phyloP scores from a whole-genome alignment of 805 yeast species.

The Pachysolen tannophilus region DNA sequence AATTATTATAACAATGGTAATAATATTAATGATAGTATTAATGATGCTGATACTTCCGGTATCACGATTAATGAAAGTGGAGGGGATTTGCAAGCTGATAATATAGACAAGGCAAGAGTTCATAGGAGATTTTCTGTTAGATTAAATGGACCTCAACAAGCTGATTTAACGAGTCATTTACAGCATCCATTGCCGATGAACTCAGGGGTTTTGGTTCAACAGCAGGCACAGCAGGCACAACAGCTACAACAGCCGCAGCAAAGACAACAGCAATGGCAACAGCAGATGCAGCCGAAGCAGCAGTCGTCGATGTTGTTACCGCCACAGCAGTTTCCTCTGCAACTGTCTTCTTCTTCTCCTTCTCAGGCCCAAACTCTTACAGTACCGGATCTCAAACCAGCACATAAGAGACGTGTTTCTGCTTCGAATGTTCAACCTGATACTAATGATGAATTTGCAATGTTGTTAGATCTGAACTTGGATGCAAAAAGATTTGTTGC shows the following conservation, averaged over 20 bases:
- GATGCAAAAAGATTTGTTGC: constrained; percentile 42
- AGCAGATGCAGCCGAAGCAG: constrained; percentile 10
- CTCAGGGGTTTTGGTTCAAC: constrained; percentile 9
- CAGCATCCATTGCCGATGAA: constrained; percentile 21
- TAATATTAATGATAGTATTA: too few relatives aligned
- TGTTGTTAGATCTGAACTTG: constrained; percentile 32
- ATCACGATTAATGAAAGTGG: too few relatives aligned
- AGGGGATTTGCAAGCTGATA: constrained; percentile 2
- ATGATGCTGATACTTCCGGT: too few relatives aligned
- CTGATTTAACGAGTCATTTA: too few relatives aligned
- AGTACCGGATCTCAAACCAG: too few relatives aligned
- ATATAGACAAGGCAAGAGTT: constrained; percentile 16
- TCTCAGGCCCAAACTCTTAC: too few relatives aligned
- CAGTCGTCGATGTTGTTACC: not conserved
- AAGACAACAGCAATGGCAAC: constrained; percentile 6
- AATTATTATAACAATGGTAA: too few relatives aligned
- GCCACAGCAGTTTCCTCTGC: constrained; percentile 5
- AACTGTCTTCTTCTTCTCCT: too few relatives aligned
- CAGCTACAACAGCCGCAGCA: constrained; percentile 1
- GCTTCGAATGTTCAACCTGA: constrained; percentile 6
- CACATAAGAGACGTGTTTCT: constrained; percentile 4
- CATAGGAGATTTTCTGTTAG: constrained; percentile 37
- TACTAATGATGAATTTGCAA: constrained; percentile 17
- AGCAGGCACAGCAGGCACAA: not conserved
- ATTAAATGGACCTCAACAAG: constrained; percentile 13